A percentile compares a stretch with the other conserved stretches of the same genome.
Evolutionary conservation across 1,139 yeast genomes (phyloP).

Genomic region (Petasospora rhodanensis): DNA sequence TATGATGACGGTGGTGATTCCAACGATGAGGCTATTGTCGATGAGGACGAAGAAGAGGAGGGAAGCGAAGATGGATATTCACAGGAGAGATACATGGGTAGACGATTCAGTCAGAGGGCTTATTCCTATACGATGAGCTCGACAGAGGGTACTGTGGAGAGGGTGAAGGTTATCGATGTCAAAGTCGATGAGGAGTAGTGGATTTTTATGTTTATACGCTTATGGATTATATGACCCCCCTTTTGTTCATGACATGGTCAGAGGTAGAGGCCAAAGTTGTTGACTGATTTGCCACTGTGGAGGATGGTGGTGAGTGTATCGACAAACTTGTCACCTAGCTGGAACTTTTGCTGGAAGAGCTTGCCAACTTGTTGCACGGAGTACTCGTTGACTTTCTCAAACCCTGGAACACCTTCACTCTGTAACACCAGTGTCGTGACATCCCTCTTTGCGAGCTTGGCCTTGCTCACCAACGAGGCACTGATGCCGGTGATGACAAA

Average conservation of each 20-base stretch:
- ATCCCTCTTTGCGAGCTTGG: slow-evolving; percentile 7
- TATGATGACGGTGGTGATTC: slow-evolving; percentile 34
- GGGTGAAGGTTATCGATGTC: slow-evolving; percentile 51
- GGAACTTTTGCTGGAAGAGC: slow-evolving; percentile 20
- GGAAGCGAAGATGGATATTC: slow-evolving; percentile 5
- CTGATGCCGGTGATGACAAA: slow-evolving; percentile 53
- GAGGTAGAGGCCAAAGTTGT: slow-evolving; percentile 23
- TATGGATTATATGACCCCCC: too few relatives aligned
- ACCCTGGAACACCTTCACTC: slow-evolving; percentile 57
- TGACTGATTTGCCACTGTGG: slow-evolving; percentile 18
- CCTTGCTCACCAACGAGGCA: slow-evolving; percentile 34
- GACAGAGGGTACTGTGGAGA: slow-evolving; percentile 26
- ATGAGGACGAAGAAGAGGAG: slow-evolving; percentile 13
- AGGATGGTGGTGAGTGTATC: slow-evolving; percentile 7
- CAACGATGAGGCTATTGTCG: slow-evolving; percentile 19
- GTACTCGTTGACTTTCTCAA: slow-evolving; percentile 36
- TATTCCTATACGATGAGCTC: slow-evolving; percentile 18
- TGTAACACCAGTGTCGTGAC: slow-evolving; percentile 33
- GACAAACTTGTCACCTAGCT: slow-evolving; percentile 8
- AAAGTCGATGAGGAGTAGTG: slow-evolving; percentile 43
- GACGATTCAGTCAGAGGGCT: slow-evolving; percentile 9
- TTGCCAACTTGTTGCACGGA: slow-evolving; percentile 19
- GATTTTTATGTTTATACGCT: too few relatives aligned
- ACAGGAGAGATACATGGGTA: slow-evolving; percentile 1
- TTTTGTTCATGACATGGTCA: slow-evolving; percentile 20